Evolutionary conservation across 306 rosid genomes (phyloP).

Genomic region (Castanospermum australe): DNA sequence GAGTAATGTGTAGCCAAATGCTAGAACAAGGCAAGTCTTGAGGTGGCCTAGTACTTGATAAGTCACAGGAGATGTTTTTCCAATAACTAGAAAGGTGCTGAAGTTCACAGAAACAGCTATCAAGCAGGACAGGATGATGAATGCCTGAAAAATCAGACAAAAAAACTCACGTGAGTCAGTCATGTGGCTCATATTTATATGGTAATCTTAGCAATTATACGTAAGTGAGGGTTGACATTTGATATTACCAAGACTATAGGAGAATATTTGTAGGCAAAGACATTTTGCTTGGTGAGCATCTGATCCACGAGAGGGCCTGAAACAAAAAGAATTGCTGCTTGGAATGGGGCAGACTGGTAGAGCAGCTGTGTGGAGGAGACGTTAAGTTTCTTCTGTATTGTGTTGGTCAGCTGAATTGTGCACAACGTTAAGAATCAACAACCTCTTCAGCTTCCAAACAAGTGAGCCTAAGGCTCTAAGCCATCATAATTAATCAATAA

Average conservation of each 20-base stretch:
- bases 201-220: not conserved
- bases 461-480: not conserved
- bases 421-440: conserved; percentile 50
- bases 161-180: not conserved
- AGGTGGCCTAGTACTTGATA: conserved; percentile 97
- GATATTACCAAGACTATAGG: conserved; percentile 62
- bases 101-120: conserved; percentile 96
- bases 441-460: not conserved
- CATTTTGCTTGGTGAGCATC: conserved; percentile 75
- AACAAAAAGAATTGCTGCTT: conserved; percentile 93
- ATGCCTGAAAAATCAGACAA: conserved; percentile 19
- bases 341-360: conserved; percentile 95
- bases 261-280: conserved; percentile 81
- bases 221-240: not conserved
- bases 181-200: not conserved
- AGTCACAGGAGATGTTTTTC: conserved; percentile 97
- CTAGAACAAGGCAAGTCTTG: conserved; percentile 94
- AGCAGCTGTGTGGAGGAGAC: conserved; percentile 94
- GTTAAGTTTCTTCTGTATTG: conserved; percentile 92
- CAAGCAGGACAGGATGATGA: conserved; percentile 83
- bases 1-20: conserved; percentile 91
- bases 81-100: conserved; percentile 92
- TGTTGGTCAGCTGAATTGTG: conserved; percentile 80
- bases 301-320: conserved; percentile 91
- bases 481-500: not conserved